Evolutionary conservation across 805 yeast species (phyloP).

Genomic region (Saccharomycopsis olivae): DNA sequence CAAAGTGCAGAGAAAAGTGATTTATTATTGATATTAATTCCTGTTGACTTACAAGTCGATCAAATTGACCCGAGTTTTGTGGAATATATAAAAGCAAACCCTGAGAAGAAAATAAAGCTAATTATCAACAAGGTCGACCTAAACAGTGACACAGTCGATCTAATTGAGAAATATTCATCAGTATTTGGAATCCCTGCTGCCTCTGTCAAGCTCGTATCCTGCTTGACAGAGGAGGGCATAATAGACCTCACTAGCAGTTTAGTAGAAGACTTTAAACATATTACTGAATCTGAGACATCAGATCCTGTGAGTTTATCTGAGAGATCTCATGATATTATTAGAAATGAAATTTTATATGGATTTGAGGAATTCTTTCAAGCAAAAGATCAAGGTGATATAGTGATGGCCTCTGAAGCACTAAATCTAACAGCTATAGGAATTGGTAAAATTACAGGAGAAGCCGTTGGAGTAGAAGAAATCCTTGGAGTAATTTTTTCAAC

Average conservation of each 20-base stretch:
- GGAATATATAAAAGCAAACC: slow-evolving; percentile 27
- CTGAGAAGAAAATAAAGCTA: slow-evolving; percentile 27
- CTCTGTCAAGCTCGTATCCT: slow-evolving; percentile 42
- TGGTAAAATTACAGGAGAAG: slow-evolving; percentile 85
- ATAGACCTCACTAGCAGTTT: slow-evolving; percentile 33
- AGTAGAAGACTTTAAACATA: slow-evolving; percentile 33
- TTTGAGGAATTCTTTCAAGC: slow-evolving; percentile 49
- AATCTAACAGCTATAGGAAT: slow-evolving; percentile 72
- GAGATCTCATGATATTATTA: slow-evolving; percentile 64
- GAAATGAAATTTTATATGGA: slow-evolving; percentile 68
- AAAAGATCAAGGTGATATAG: slow-evolving; percentile 53
- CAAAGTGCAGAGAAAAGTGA: slow-evolving; percentile 51
- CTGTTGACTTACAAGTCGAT: slow-evolving; percentile 22
- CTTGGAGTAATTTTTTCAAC: slow-evolving; percentile 84
- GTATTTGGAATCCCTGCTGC: slow-evolving; percentile 23
- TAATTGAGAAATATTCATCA: slow-evolving; percentile 21
- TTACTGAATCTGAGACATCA: slow-evolving; percentile 39
- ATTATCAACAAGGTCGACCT: slow-evolving; percentile 57
- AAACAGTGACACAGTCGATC: slow-evolving; percentile 19
- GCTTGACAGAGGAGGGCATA: slow-evolving; percentile 49
- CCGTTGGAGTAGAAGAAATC: slow-evolving; percentile 82
- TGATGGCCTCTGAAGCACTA: slow-evolving; percentile 70
- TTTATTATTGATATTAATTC: slow-evolving; percentile 54
- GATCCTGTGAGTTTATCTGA: slow-evolving; percentile 67
- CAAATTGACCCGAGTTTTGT: slow-evolving; percentile 27